Percentiles rank a stretch among this genome's conserved stretches.
Conservation (phyloP, 208 protist genomes). For the Acanthamoeba lenticulata region DNA sequence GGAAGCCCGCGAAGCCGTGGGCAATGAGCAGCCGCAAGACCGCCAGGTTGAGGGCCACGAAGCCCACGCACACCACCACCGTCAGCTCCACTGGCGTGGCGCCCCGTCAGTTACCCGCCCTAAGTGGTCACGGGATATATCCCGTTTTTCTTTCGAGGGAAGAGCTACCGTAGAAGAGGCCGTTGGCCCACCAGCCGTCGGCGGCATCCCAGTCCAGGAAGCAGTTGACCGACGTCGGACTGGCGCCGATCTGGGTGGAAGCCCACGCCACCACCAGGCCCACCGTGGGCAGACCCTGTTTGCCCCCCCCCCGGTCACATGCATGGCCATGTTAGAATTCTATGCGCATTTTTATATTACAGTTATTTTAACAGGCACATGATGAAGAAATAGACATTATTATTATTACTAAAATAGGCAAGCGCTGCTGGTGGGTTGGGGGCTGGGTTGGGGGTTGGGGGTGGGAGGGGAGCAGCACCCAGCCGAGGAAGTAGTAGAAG, state of each 20-base stretch:
- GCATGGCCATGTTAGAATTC: no score
- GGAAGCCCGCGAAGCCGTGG: neutral
- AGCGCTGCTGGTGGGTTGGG: no score
- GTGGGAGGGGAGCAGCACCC: no score
- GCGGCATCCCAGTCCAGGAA: neutral
- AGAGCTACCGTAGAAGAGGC: neutral
- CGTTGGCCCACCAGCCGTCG: constrained; percentile 3
- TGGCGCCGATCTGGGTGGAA: neutral
- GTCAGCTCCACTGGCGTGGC: neutral
- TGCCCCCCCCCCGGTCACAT: neutral
- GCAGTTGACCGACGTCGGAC: neutral
- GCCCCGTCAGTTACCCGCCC: neutral
- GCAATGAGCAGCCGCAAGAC: neutral
- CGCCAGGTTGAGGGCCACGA: neutral
- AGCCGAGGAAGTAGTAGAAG: neutral
- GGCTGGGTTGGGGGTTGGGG: no score
- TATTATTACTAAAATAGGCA: no score
- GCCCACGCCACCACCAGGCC: neutral
- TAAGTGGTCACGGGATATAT: neutral
- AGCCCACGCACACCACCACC: neutral
- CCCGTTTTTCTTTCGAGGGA: no score
- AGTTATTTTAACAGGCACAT: no score
- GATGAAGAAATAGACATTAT: no score
- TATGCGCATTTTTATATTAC: no score
- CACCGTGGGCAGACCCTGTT: neutral